These are phyloP conservation scores for Grigorovia humatica DNA, from an alignment of 805 yeast species.

Conservation along the genomic window DNA sequence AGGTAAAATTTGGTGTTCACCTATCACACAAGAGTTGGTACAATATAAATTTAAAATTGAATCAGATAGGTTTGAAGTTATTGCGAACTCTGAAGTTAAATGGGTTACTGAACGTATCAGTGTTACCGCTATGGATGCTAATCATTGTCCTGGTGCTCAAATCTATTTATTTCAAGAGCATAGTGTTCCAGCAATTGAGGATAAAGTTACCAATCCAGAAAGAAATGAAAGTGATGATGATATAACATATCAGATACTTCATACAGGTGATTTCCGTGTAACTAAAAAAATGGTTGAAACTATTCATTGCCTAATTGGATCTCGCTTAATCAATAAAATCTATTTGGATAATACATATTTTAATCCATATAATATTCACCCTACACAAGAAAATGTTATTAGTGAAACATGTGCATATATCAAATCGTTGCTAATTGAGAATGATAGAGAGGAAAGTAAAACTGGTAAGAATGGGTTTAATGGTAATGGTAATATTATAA, in stretches of 20 bases:
- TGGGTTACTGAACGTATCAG: constrained; percentile 35
- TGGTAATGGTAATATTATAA: constrained; percentile 21
- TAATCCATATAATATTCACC: constrained; percentile 64
- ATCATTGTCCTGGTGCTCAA: constrained; percentile 95
- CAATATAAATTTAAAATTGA: constrained; percentile 42
- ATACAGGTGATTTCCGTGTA: constrained; percentile 92
- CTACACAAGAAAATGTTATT: constrained; percentile 64
- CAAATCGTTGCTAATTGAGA: constrained; percentile 26
- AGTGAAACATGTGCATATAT: constrained; percentile 47
- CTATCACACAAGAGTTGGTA: constrained; percentile 53
- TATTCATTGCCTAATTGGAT: constrained; percentile 5
- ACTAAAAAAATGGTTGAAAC: constrained; percentile 37
- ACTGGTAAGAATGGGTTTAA: constrained; percentile 16
- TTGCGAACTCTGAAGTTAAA: constrained; percentile 35
- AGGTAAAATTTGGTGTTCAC: constrained; percentile 64
- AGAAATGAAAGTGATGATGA: constrained; percentile 5
- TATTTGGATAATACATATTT: constrained; percentile 89
- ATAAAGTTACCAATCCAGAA: neutral
- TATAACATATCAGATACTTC: constrained; percentile 34
- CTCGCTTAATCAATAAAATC: constrained; percentile 35
- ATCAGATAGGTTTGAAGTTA: constrained; percentile 27
- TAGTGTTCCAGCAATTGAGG: neutral
- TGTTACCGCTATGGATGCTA: constrained; percentile 69
- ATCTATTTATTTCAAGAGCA: constrained; percentile 56
- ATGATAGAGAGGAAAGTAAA: neutral